These are phyloP conservation scores for Sonneratia caseolaris DNA, from an alignment of 345 rosid species.

Conservation along the genomic window DNA sequence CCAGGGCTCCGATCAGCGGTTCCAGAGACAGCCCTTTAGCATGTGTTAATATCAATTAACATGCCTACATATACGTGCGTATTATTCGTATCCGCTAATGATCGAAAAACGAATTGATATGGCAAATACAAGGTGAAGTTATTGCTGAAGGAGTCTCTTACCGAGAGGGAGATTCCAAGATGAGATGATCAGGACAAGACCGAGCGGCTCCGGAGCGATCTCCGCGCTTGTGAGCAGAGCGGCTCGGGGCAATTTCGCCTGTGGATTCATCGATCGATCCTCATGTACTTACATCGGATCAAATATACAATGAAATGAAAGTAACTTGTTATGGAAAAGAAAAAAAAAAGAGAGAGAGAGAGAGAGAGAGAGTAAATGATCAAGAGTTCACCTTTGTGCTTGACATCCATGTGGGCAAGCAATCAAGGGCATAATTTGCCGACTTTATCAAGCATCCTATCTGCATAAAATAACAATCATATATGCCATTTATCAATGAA, in stretches of 20 bases:
- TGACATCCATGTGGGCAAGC: constrained; percentile 47
- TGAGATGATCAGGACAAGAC: constrained; percentile 48
- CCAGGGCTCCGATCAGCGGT: constrained; percentile 68
- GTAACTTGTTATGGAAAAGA: too few species aligned
- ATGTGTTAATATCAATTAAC: background rate
- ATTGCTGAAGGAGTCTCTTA: constrained; percentile 4
- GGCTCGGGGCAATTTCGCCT: constrained; percentile 47
- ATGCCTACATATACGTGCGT: background rate
- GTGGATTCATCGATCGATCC: background rate
- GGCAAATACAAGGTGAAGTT: too few species aligned
- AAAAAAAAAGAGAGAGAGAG: too few species aligned
- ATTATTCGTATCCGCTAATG: background rate
- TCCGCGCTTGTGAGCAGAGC: constrained; percentile 41
- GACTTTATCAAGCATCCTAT: constrained; percentile 38
- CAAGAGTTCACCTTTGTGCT: constrained; percentile 24
- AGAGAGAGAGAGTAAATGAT: background rate
- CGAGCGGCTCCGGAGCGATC: constrained; percentile 56
- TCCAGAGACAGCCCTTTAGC: constrained; percentile 41
- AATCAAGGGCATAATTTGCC: constrained; percentile 21
- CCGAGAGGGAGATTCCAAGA: constrained; percentile 65
- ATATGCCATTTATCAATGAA: background rate
- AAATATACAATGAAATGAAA: too few species aligned
- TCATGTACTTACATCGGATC: too few species aligned
- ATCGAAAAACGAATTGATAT: background rate
- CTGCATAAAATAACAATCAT: constrained; percentile 22